A percentile compares a stretch with the other conserved stretches of the same genome.
Evolutionary conservation across 306 rosid genomes (phyloP).

Genomic region (Cajanus cajan): DNA sequence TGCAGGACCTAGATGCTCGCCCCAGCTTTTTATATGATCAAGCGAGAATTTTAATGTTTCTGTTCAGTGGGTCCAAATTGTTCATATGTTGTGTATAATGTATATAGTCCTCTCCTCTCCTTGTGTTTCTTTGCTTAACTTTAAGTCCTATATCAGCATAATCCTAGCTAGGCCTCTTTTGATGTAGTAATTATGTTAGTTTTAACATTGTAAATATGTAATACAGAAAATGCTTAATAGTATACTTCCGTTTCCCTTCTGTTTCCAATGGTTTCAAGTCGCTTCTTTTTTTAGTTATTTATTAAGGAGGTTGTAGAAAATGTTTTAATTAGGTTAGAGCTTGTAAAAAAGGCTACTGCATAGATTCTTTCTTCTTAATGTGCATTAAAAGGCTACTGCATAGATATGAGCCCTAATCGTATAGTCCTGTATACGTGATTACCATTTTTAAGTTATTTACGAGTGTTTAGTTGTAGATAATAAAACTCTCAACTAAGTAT

Average conservation of each 20-base stretch:
- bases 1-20: slow-evolving; percentile 7
- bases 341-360: too few species aligned
- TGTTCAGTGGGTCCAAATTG: slow-evolving; percentile 25
- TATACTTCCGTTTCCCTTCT: neutral
- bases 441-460: too few species aligned
- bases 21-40: neutral
- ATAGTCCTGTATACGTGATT: too few species aligned
- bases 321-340: too few species aligned
- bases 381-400: too few species aligned
- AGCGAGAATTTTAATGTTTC: neutral
- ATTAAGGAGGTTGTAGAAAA: too few species aligned
- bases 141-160: slow-evolving; percentile 8
- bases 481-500: neutral
- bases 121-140: neutral
- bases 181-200: neutral
- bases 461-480: neutral
- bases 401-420: too few species aligned
- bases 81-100: neutral
- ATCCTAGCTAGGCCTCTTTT: slow-evolving; percentile 4
- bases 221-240: neutral
- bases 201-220: slow-evolving; percentile 20
- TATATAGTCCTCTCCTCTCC: neutral
- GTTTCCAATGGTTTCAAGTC: neutral
- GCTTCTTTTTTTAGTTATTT: neutral
- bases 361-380: too few species aligned